Conservation (phyloP, 2,329 filamentous ascomycete genomes). For the Exophiala phaeomuriformis region DNA sequence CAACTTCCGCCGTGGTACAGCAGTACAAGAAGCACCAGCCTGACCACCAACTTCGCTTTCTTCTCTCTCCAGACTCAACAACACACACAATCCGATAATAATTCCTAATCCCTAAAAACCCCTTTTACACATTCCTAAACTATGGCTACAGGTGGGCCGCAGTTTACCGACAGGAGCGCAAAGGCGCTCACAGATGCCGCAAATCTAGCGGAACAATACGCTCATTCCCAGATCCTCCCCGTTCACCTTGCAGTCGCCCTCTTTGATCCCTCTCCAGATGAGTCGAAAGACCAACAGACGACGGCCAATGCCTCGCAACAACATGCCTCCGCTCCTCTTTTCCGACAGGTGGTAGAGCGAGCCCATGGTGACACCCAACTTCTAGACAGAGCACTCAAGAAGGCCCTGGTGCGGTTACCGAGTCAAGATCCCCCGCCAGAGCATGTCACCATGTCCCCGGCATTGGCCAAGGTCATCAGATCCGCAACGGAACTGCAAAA, state of each 20-base stretch:
- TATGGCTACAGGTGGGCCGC: slow-evolving; percentile 43
- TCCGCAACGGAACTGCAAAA: slow-evolving; percentile 85
- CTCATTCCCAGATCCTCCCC: slow-evolving; percentile 82
- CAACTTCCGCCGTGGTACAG: not conserved
- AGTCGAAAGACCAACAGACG: slow-evolving; percentile 71
- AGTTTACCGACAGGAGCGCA: slow-evolving; percentile 89
- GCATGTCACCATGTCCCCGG: slow-evolving; percentile 70
- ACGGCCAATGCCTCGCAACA: slow-evolving; percentile 58
- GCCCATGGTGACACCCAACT: slow-evolving; percentile 87
- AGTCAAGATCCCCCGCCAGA: slow-evolving; percentile 94
- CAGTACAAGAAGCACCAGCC: not conserved
- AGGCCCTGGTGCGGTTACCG: slow-evolving; percentile 78
- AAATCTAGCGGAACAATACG: slow-evolving; percentile 78
- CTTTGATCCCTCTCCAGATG: slow-evolving; percentile 43
- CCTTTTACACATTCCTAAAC: slow-evolving; percentile 12
- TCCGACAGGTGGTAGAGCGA: slow-evolving; percentile 88
- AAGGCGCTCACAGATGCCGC: slow-evolving; percentile 86
- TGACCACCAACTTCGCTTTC: slow-evolving; percentile 2
- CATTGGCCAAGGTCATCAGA: slow-evolving; percentile 73
- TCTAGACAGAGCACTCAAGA: slow-evolving; percentile 85
- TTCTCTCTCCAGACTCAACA: slow-evolving; percentile 1
- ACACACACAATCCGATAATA: slow-evolving; percentile 3
- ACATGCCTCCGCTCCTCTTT: slow-evolving; percentile 62
- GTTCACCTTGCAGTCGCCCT: slow-evolving; percentile 68
- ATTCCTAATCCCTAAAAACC: not conserved